Base-by-base conservation (phyloP, 78 protist genomes). In the Dictyostelium capitatum region DNA sequence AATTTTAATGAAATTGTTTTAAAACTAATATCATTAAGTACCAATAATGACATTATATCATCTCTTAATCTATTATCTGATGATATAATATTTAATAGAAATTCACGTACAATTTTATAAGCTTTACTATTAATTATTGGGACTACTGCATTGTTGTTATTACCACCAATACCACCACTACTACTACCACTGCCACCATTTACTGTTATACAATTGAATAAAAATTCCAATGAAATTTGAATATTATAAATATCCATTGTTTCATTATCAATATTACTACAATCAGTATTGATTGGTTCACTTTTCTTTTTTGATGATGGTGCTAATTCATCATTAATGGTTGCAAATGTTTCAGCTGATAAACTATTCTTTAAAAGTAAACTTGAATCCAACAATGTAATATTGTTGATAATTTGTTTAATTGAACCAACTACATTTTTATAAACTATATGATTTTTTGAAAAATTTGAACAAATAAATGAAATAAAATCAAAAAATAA, bases 1-100 rank as follows among this genome's bases (percentile, higher is more conserved):
- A 73, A 30, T 73, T 73, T 73, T 17, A 73, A n/a, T 43, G 79
- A 73, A 46, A 73, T 73, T 2, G 79, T 37, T 47, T 73, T 73
- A 46, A 73, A 47, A 17, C 28, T 46, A 46, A 47, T 73, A 23
- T 73, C 79, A 47, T 73, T 73, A 19, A 47, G 46, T 17, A 46
- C 37, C n/a, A 73, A 73, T 48, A 73, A 17, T 73, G 51, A 47
- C 51, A 73, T 37, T 17, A 73, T 73, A 46, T 48, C 46, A 47
- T 73, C 56, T 23, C 56, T 73, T 14, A 37, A 19, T 41, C 28
- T 72, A 20, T 43, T 11, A 73, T 73, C 56, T 43, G 43, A 43
- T 47, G 54, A 46, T 11, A 73, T 19, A 30, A 73, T 46, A n/a
- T 73, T 48, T 46, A 47, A 73, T n/a, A 73, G 11, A 11, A 73